Evolutionary conservation across 2,329 filamentous ascomycete genomes (phyloP), one percentile per base, ranked within the genome.

Genomic region (Fulvia fulva): DNA sequence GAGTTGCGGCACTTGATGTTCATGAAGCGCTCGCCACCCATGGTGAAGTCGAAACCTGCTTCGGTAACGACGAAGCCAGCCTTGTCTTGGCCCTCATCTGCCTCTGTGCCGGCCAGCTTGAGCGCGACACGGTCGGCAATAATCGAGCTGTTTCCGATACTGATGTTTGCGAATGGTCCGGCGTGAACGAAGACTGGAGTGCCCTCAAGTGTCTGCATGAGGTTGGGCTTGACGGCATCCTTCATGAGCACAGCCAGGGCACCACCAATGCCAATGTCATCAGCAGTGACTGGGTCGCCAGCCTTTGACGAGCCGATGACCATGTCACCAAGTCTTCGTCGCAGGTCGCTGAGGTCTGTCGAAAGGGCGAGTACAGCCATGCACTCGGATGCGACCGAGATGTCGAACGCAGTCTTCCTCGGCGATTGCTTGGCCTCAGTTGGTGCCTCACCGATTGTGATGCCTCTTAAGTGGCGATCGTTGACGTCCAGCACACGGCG

Each of bases 1-100:
- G 93, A 97, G 9, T 91, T 89, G 60, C 94, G 89, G 79, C 94
- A 97, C 83, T 99, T 99, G 82, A 99, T 97, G 81, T 99, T 97
- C 86, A 99, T 97, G 83, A 99, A 99, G 53, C 94, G 89, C 82
- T 99, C 94, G 63, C 94, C 94, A 64, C 94, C 94, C 94, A 99
- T 99, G 69, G 94, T 97, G 78, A 99, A 99, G 77, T 99, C 94
- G 75, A 99, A 99, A 9, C 94, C 94, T 54, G 94, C 93, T 76
- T 99, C 94, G 1, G 94, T 99, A 37, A 99, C 87, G 22, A 97
- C 93, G 69, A 94, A 97, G 9, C 94, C 94, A 28, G 89, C 85
- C 81, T 94, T 93, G 52, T 85, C 80, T 1, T 58, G 61, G 68
- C 95, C 85, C 78, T 97, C 94, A 65, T 96, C 93, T 5, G 87